These are phyloP conservation scores for Apiospora koreana DNA, from an alignment of 2,329 filamentous ascomycete genomes.

Conservation along the genomic window DNA sequence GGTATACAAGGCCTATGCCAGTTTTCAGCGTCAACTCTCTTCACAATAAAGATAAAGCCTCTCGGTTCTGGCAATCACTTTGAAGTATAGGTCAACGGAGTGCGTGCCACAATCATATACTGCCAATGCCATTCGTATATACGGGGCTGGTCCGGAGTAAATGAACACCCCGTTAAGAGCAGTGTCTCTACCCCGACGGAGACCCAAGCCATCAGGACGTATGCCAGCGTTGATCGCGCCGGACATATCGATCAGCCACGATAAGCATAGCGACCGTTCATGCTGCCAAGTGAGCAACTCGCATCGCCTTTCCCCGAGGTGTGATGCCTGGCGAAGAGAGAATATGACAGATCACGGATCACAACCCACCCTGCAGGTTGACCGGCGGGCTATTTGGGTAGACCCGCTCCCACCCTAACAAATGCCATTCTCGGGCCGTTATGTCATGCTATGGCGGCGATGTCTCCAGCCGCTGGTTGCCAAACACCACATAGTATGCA, in stretches of 20 bases:
- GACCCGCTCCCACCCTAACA: not conserved
- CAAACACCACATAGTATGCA: not conserved
- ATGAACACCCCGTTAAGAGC: not conserved
- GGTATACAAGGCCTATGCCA: not conserved
- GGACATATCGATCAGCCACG: not conserved
- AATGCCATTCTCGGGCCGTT: not conserved
- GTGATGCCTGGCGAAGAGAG: not conserved
- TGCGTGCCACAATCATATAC: not conserved
- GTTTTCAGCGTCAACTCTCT: not conserved
- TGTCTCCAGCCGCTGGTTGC: not conserved
- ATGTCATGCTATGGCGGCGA: not conserved
- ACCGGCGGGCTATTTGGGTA: not conserved
- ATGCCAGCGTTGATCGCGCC: not conserved
- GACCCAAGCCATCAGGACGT: not conserved
- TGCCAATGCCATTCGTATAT: not conserved
- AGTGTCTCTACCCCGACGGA: not conserved
- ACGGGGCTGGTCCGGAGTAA: not conserved
- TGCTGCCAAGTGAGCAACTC: not conserved
- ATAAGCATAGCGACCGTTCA: slow-evolving; percentile 4
- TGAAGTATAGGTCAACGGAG: not conserved
- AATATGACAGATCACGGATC: slow-evolving; percentile 1
- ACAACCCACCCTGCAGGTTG: not conserved
- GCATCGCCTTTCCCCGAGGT: not conserved
- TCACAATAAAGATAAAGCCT: not conserved
- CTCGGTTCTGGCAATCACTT: not conserved